Conservation (phyloP, 2,329 filamentous ascomycete species). For the Aspergillus sp. region DNA sequence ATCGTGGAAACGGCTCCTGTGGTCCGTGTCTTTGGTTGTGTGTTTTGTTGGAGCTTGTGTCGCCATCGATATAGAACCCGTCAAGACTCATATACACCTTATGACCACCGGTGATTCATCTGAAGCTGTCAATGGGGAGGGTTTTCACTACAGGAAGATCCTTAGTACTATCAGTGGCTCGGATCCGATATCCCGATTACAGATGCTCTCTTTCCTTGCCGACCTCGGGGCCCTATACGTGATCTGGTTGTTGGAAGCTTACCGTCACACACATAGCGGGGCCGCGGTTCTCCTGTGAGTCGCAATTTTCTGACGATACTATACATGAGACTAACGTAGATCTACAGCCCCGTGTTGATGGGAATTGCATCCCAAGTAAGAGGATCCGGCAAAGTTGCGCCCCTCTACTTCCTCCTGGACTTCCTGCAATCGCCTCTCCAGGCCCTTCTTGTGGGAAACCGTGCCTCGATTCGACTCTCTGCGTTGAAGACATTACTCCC, state of each 20-base stretch:
- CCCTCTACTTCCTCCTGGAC: constrained; percentile 1
- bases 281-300: constrained; percentile 4
- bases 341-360: background rate
- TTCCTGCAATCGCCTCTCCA: constrained; percentile 2
- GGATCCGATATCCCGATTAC: background rate
- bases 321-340: background rate
- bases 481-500: background rate
- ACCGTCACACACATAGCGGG: constrained; percentile 1
- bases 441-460: background rate
- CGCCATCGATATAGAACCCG: background rate
- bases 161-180: constrained; percentile 8
- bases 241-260: constrained; percentile 13
- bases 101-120: background rate
- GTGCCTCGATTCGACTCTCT: background rate
- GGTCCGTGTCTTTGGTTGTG: background rate
- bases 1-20: background rate
- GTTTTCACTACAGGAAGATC: no score
- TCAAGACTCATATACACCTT: background rate
- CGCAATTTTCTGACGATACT: background rate
- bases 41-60: background rate
- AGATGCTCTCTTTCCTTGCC: constrained; percentile 10
- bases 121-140: constrained; percentile 5
- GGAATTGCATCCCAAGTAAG: background rate
- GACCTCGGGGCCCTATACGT: constrained; percentile 6
- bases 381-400: constrained; percentile 5